phyloP scores from a whole-genome alignment of 768 basidiomycete genomes.

The Podaxis sp. region DNA sequence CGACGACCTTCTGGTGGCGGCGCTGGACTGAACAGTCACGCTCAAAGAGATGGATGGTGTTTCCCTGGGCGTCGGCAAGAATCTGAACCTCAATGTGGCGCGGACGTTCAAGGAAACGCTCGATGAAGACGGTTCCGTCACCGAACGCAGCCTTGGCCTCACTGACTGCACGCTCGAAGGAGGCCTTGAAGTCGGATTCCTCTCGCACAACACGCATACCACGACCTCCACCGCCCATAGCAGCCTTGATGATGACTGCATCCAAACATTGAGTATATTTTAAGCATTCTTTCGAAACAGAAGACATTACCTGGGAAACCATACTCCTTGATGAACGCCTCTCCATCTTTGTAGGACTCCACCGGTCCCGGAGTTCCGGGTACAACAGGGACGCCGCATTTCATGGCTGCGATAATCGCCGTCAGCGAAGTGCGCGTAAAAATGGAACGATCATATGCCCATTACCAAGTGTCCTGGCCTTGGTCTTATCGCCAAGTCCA shows the following conservation, averaged over 20 bases:
- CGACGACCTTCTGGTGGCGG: conserved; percentile 98
- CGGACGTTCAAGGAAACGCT: conserved; percentile 94
- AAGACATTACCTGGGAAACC: conserved; percentile 80
- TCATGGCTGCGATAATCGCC: conserved; percentile 58
- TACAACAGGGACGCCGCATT: conserved; percentile 91
- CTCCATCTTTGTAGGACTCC: conserved; percentile 71
- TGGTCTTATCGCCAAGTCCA: conserved; percentile 97
- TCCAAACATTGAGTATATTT: conserved; percentile 8
- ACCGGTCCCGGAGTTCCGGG: conserved; percentile 98
- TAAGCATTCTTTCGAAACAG: background rate
- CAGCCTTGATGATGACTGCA: conserved; percentile 96
- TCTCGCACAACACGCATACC: conserved; percentile 99
- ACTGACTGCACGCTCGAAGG: conserved; percentile 89
- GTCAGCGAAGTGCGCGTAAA: conserved; percentile 12
- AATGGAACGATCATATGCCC: conserved; percentile 6
- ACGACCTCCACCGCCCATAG: conserved; percentile 97
- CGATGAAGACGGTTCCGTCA: conserved; percentile 98
- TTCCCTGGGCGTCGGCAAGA: conserved; percentile 87
- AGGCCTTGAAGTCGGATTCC: conserved; percentile 83
- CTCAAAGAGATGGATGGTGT: conserved; percentile 97
- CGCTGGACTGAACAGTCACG: conserved; percentile 99
- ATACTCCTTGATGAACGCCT: conserved; percentile 89
- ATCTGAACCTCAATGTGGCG: conserved; percentile 98
- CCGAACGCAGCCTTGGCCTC: conserved; percentile 98
- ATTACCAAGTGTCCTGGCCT: conserved; percentile 84